phyloP scores from a whole-genome alignment of 208 protist species.

The Trypanosoma cruzi region DNA sequence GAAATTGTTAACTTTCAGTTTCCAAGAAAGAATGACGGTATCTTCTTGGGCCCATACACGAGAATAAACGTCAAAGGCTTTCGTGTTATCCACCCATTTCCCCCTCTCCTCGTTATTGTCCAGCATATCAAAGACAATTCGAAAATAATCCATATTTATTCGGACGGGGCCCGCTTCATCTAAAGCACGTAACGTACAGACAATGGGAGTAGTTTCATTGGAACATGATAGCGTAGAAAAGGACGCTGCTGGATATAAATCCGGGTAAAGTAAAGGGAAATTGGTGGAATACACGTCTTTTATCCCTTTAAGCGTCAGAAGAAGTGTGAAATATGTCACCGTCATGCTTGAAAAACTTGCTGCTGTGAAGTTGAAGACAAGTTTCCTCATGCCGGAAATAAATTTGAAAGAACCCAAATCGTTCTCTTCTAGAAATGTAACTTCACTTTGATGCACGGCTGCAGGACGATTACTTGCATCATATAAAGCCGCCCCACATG shows the following conservation, averaged over 20 bases:
- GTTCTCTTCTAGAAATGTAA: slow-evolving; percentile 42
- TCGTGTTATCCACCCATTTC: slow-evolving; percentile 22
- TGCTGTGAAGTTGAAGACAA: slow-evolving; percentile 47
- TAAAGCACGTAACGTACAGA: slow-evolving; percentile 34
- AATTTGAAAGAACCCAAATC: slow-evolving; percentile 41
- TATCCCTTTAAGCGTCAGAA: slow-evolving; percentile 20
- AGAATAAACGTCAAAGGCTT: slow-evolving; percentile 13
- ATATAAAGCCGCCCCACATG: slow-evolving; percentile 34
- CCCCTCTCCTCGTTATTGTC: neutral
- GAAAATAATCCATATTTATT: slow-evolving; percentile 39
- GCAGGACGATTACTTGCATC: slow-evolving; percentile 32
- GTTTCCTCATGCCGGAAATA: slow-evolving; percentile 32
- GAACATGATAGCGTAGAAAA: slow-evolving; percentile 34
- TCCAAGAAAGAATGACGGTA: slow-evolving; percentile 31
- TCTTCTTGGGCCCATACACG: slow-evolving; percentile 15
- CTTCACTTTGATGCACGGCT: slow-evolving; percentile 34
- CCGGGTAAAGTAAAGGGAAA: slow-evolving; percentile 43
- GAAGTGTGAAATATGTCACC: slow-evolving; percentile 28
- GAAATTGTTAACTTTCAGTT: slow-evolving; percentile 32
- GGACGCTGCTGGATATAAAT: slow-evolving; percentile 27
- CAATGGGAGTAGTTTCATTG: slow-evolving; percentile 31
- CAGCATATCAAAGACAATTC: slow-evolving; percentile 29
- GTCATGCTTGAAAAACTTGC: slow-evolving; percentile 21
- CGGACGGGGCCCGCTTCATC: slow-evolving; percentile 30
- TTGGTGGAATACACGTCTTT: slow-evolving; percentile 15